These are phyloP conservation scores for Claviceps pazoutovae DNA, from an alignment of 2,329 filamentous ascomycete species.

Conservation along the genomic window DNA sequence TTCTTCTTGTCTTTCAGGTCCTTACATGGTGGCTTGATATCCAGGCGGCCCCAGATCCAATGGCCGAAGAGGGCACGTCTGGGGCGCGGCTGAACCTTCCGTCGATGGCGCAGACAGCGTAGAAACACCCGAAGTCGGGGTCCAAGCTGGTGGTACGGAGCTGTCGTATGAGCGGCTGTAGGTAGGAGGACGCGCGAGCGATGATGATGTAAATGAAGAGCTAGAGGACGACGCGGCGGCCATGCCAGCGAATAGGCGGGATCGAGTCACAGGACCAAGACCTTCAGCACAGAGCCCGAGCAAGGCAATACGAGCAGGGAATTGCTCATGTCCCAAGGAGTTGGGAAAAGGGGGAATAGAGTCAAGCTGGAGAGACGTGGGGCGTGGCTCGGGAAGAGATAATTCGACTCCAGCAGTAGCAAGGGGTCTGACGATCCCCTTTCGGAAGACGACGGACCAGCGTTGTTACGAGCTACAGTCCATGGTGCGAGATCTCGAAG, in stretches of 20 bases:
- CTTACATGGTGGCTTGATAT: constrained; percentile 40
- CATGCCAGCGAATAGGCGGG: constrained; percentile 15
- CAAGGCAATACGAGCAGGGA: background rate
- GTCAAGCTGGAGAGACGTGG: background rate
- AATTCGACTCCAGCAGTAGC: background rate
- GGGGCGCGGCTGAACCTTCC: constrained; percentile 18
- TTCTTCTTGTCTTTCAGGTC: background rate
- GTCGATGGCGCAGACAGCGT: constrained; percentile 30
- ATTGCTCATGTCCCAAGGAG: background rate
- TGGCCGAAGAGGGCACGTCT: constrained; percentile 28
- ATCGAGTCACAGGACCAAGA: background rate
- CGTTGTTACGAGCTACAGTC: background rate
- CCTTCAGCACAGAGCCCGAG: background rate
- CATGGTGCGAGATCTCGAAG: background rate
- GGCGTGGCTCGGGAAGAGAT: background rate
- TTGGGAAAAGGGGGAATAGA: background rate
- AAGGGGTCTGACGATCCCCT: background rate
- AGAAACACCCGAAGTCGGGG: constrained; percentile 29
- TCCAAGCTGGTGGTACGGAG: constrained; percentile 31
- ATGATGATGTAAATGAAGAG: constrained; percentile 34
- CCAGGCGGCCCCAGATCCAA: constrained; percentile 39
- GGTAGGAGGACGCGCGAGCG: constrained; percentile 26
- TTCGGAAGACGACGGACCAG: constrained; percentile 1
- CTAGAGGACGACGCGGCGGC: constrained; percentile 29
- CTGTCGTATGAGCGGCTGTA: constrained; percentile 28